Evolutionary conservation across 345 rosid species (phyloP).

Genomic region (Gossypium anomalum): DNA sequence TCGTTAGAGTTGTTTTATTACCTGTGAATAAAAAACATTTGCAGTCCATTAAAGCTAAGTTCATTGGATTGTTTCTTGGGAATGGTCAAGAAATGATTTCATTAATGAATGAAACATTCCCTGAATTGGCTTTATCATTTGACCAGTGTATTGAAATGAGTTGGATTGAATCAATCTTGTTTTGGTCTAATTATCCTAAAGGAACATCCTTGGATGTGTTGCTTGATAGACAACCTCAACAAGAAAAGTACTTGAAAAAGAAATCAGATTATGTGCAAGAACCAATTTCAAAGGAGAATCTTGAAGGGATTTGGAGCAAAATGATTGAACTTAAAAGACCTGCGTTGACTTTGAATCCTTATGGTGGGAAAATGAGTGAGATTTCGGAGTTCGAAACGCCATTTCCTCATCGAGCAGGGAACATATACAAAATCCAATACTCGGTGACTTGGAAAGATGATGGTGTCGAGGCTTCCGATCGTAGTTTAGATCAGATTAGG

Average conservation of each 20-base stretch:
- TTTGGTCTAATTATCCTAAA: constrained; percentile 20
- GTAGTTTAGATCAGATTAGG: background rate
- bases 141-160: constrained; percentile 26
- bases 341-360: constrained; percentile 40
- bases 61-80: constrained; percentile 28
- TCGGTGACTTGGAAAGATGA: constrained; percentile 30
- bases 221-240: constrained; percentile 15
- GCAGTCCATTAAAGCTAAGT: constrained; percentile 16
- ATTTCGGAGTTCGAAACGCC: constrained; percentile 36
- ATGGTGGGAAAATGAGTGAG: constrained; percentile 63
- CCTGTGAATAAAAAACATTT: background rate
- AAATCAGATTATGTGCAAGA: constrained; percentile 44
- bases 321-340: constrained; percentile 37
- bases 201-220: constrained; percentile 21
- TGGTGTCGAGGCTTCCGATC: background rate
- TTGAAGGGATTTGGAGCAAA: constrained; percentile 33
- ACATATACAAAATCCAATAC: constrained; percentile 52
- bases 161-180: constrained; percentile 28
- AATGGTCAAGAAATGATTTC: constrained; percentile 10
- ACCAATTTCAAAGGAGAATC: constrained; percentile 23
- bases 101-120: constrained; percentile 16
- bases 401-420: constrained; percentile 53
- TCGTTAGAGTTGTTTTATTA: constrained; percentile 30
- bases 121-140: constrained; percentile 21
- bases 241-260: constrained; percentile 26